Conservation (phyloP, 106 monocot genomes). For the Alisma plantagoaquatica region DNA sequence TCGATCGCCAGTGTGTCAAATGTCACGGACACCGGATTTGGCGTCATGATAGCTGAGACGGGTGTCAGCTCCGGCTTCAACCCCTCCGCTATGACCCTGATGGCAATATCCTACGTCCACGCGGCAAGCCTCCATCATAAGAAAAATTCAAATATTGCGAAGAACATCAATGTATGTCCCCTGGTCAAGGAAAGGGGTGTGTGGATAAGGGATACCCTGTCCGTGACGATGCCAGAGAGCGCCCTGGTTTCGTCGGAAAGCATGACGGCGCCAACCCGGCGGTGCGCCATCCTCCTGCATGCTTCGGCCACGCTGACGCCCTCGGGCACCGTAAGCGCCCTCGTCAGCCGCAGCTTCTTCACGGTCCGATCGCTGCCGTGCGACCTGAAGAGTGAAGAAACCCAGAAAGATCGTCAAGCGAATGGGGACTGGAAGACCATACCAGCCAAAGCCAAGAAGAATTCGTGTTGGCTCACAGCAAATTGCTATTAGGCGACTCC, state of each 20-base stretch:
- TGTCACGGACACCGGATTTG: conserved; percentile 76
- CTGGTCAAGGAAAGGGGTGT: too few species aligned
- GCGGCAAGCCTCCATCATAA: too few species aligned
- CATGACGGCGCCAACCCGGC: conserved; percentile 63
- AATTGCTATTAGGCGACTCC: too few species aligned
- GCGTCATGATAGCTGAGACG: conserved; percentile 81
- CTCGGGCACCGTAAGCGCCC: conserved; percentile 75
- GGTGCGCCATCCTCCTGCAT: conserved; percentile 68
- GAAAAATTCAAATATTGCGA: too few species aligned
- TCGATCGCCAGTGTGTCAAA: conserved; percentile 67
- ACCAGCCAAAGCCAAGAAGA: too few species aligned
- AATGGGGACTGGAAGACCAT: too few species aligned
- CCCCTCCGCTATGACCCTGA: conserved; percentile 76
- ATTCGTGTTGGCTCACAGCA: too few species aligned
- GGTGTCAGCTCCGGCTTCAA: conserved; percentile 68
- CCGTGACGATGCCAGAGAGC: conserved; percentile 85
- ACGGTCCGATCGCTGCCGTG: conserved; percentile 65
- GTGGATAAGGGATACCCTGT: too few species aligned
- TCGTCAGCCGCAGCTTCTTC: conserved; percentile 74
- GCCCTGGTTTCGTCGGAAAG: conserved; percentile 62
- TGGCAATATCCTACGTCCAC: conserved; percentile 61
- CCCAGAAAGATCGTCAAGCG: too few species aligned
- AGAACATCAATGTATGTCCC: too few species aligned
- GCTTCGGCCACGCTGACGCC: conserved; percentile 67
- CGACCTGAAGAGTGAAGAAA: too few species aligned